Conservation (phyloP, 768 basidiomycete species). For the Amanita exitialis region DNA sequence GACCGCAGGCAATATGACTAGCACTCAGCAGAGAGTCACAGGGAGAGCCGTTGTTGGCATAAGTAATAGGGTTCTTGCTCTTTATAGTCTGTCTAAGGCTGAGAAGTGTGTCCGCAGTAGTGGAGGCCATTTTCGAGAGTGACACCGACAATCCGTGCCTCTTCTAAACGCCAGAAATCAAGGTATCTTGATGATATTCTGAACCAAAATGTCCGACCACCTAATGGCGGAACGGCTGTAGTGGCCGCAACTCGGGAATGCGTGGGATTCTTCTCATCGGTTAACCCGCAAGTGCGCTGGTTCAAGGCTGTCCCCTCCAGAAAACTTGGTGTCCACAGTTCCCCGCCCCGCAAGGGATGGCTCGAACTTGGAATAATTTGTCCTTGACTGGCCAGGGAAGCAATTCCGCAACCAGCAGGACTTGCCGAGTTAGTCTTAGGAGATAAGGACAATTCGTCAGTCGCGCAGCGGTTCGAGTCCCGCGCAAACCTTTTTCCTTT, state of each 20-base stretch:
- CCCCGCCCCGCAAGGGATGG: constrained; percentile 55
- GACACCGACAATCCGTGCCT: not conserved
- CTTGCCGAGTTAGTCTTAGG: constrained; percentile 89
- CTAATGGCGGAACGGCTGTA: constrained; percentile 69
- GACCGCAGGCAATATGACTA: constrained; percentile 53
- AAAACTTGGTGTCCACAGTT: constrained; percentile 84
- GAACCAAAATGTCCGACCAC: constrained; percentile 7
- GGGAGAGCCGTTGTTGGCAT: constrained; percentile 30
- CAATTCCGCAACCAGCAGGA: constrained; percentile 85
- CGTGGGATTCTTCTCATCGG: constrained; percentile 57
- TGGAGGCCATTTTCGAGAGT: constrained; percentile 17
- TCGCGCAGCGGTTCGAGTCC: constrained; percentile 71
- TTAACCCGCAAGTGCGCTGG: constrained; percentile 67
- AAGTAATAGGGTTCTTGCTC: constrained; percentile 39
- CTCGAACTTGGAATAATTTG: constrained; percentile 71
- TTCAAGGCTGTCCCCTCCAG: constrained; percentile 92
- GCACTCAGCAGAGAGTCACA: constrained; percentile 42
- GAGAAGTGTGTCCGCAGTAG: constrained; percentile 37
- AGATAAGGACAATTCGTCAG: constrained; percentile 82
- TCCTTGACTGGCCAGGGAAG: constrained; percentile 84
- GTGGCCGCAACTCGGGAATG: constrained; percentile 77
- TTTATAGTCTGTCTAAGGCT: constrained; percentile 57
- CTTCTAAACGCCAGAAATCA: not conserved
- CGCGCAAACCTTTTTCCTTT: constrained; percentile 65
- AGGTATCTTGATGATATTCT: no score